These are phyloP conservation scores for Podila clonocystis DNA, from an alignment of 192 early-diverging fungal species.

Conservation along the genomic window DNA sequence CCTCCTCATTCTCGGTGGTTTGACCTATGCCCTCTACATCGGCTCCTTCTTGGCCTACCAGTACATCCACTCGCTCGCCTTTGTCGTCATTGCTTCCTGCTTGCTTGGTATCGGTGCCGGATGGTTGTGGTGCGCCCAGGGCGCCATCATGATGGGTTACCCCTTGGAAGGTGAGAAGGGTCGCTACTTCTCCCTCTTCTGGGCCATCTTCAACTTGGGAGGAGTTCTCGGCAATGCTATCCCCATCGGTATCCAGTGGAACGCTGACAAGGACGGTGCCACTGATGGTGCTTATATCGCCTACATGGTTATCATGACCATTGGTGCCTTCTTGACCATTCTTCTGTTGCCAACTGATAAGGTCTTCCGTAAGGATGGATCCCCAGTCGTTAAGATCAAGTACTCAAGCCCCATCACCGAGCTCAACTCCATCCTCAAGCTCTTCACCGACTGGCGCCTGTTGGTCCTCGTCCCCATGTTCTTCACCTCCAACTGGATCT, in stretches of 20 bases:
- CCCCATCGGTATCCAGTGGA: conserved; percentile 76
- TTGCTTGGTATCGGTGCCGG: conserved; percentile 86
- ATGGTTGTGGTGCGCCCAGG: conserved; percentile 77
- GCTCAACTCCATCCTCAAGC: conserved; percentile 56
- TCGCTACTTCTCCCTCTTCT: conserved; percentile 85
- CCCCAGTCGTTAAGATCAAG: conserved; percentile 69
- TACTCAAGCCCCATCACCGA: conserved; percentile 71
- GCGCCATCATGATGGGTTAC: conserved; percentile 89
- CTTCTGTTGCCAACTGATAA: conserved; percentile 64
- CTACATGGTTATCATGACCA: conserved; percentile 74
- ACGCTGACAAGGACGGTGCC: conserved; percentile 57
- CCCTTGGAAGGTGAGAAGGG: conserved; percentile 83
- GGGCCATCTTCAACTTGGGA: conserved; percentile 86
- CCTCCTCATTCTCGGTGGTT: conserved; percentile 73
- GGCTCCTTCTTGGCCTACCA: conserved; percentile 77
- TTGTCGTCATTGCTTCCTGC: conserved; percentile 79
- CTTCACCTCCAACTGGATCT: conserved; percentile 82
- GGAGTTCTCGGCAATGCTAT: conserved; percentile 82
- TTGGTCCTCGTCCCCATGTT: conserved; percentile 74
- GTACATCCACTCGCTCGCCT: conserved; percentile 60
- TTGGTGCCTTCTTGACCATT: conserved; percentile 70
- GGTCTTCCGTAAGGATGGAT: conserved; percentile 76
- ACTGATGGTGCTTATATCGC: conserved; percentile 76
- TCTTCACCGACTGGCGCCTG: conserved; percentile 75
- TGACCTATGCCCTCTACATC: conserved; percentile 81